Conservation (phyloP, 768 basidiomycete genomes). For the Amanita jacksonii region DNA sequence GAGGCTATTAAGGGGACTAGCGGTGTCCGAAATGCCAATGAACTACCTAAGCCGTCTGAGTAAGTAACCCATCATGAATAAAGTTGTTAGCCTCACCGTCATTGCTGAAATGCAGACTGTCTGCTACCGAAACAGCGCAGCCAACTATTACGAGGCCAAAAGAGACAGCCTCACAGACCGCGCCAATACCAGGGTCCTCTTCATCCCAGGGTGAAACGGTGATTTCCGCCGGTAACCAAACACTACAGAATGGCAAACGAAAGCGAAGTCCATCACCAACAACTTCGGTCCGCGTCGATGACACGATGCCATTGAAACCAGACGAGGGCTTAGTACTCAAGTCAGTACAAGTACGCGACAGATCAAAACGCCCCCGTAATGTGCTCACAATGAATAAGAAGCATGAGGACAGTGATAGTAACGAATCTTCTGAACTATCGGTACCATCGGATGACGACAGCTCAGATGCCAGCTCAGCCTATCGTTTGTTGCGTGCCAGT, state of each 20-base stretch:
- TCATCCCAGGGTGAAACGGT: background rate
- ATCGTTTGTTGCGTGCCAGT: constrained; percentile 4
- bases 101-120: no score
- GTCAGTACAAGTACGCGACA: background rate
- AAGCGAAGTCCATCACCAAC: constrained; percentile 14
- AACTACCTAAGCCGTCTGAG: background rate
- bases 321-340: no score
- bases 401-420: background rate
- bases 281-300: background rate
- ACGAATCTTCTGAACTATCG: background rate
- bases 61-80: background rate
- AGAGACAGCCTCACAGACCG: background rate
- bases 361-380: background rate
- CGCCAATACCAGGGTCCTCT: background rate
- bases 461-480: constrained; percentile 30
- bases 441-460: constrained; percentile 22
- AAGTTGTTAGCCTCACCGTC: no score
- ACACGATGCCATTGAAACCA: no score
- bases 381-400: background rate
- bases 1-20: background rate
- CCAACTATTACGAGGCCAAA: background rate
- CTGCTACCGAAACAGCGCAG: background rate
- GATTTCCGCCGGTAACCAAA: no score
- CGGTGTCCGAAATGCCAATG: background rate
- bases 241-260: constrained; percentile 13